Percentiles rank a stretch among this genome's conserved stretches.
phyloP scores from a whole-genome alignment of 345 rosid genomes.

The Melaleuca quinquenervia region DNA sequence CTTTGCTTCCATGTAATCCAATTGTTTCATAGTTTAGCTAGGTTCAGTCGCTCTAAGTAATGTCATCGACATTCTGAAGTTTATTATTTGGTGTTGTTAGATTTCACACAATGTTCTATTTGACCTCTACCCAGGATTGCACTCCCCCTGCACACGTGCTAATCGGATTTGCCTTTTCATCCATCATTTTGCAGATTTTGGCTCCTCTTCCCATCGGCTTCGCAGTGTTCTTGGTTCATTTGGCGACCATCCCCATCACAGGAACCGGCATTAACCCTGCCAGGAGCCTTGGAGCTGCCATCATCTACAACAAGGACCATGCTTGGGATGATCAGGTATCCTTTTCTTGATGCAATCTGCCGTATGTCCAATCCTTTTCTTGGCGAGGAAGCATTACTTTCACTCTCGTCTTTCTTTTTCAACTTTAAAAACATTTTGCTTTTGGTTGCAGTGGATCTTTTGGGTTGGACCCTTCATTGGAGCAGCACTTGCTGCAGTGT shows the following conservation, averaged over 20 bases:
- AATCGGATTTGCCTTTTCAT: not conserved
- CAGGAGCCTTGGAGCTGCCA: constrained; percentile 41
- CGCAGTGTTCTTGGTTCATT: constrained; percentile 36
- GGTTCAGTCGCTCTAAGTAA: not conserved
- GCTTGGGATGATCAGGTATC: constrained; percentile 36
- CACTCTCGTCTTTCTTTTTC: not conserved
- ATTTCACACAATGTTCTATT: not conserved
- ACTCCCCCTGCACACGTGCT: not conserved
- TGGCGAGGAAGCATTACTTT: not conserved
- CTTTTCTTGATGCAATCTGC: not conserved
- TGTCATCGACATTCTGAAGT: not conserved
- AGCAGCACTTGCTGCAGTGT: constrained; percentile 19
- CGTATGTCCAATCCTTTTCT: not conserved
- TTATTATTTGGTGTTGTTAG: not conserved
- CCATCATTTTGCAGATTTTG: constrained; percentile 2
- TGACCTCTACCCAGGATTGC: not conserved
- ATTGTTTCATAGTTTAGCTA: not conserved
- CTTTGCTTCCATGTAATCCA: not conserved
- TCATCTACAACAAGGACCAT: constrained; percentile 23
- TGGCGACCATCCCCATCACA: constrained; percentile 30
- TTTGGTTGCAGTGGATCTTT: constrained; percentile 18
- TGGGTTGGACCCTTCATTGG: constrained; percentile 24
- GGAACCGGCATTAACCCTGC: constrained; percentile 34
- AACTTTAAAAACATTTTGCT: not conserved
- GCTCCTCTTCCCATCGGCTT: constrained; percentile 43